These are phyloP conservation scores for Aspergillus texensis DNA, from an alignment of 2,329 filamentous ascomycete genomes.

Conservation along the genomic window DNA sequence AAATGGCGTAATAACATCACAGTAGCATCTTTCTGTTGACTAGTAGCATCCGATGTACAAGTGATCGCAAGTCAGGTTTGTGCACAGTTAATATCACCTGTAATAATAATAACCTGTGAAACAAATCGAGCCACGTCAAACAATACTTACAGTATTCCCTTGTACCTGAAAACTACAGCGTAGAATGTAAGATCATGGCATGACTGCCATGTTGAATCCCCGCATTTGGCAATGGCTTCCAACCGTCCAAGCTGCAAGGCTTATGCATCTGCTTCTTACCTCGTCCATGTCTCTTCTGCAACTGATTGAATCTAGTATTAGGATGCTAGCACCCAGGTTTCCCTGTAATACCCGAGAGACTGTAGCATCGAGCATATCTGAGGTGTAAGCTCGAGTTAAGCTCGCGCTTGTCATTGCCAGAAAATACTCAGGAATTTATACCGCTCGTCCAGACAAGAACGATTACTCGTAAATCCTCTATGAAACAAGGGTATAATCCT, in stretches of 20 bases:
- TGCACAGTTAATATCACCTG: background rate
- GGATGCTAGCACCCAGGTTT: background rate
- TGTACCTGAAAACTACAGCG: constrained; percentile 9
- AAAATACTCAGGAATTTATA: background rate
- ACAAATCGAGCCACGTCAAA: constrained; percentile 18
- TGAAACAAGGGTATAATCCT: background rate
- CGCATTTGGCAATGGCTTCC: constrained; percentile 15
- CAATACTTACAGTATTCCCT: constrained; percentile 5
- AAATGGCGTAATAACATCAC: constrained; percentile 2
- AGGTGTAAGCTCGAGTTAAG: background rate
- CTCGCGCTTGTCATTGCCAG: background rate
- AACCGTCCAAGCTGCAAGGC: constrained; percentile 1
- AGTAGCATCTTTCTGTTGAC: background rate
- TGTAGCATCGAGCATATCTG: background rate
- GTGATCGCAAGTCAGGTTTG: background rate
- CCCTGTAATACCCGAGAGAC: constrained; percentile 1
- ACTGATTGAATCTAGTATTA: background rate
- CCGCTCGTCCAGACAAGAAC: background rate
- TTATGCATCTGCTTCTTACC: background rate
- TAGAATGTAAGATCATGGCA: constrained; percentile 12
- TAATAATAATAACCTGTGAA: background rate
- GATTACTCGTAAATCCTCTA: background rate
- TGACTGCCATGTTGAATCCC: constrained; percentile 14
- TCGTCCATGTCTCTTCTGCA: background rate
- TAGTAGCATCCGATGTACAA: background rate